These are phyloP conservation scores for Aspergillus nanangensis DNA, from an alignment of 495 filamentous ascomycete genomes.

Conservation along the genomic window DNA sequence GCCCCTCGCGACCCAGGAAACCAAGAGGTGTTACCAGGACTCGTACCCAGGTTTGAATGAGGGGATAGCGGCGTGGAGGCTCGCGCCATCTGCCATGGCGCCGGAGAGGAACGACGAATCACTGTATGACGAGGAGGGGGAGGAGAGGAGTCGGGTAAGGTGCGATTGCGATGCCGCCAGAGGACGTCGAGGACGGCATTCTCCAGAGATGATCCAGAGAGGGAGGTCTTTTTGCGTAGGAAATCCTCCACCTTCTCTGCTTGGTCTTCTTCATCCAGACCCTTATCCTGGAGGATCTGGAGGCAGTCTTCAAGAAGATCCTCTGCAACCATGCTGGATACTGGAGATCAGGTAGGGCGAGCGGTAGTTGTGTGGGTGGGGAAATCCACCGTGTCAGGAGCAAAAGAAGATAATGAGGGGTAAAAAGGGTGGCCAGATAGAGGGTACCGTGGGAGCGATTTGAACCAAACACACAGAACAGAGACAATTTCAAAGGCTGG, in stretches of 20 bases:
- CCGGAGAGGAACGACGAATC: slow-evolving; percentile 84
- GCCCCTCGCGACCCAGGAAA: slow-evolving; percentile 64
- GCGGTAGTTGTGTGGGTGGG: slow-evolving; percentile 6
- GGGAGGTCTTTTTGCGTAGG: slow-evolving; percentile 69
- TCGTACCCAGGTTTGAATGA: slow-evolving; percentile 68
- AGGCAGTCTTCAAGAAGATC: slow-evolving; percentile 87
- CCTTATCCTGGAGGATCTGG: slow-evolving; percentile 76
- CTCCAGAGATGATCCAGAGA: slow-evolving; percentile 76
- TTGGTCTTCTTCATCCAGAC: slow-evolving; percentile 90
- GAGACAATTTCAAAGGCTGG: background rate
- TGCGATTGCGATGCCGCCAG: slow-evolving; percentile 83
- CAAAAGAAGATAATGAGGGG: slow-evolving; percentile 4
- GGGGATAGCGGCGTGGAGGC: slow-evolving; percentile 75
- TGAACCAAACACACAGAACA: too few species aligned
- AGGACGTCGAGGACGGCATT: slow-evolving; percentile 87
- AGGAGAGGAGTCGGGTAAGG: slow-evolving; percentile 67
- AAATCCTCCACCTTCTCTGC: slow-evolving; percentile 88
- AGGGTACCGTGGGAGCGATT: background rate
- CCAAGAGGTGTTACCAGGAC: slow-evolving; percentile 73
- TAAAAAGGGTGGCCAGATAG: slow-evolving; percentile 4
- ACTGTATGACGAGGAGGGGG: slow-evolving; percentile 85
- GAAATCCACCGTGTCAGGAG: slow-evolving; percentile 2
- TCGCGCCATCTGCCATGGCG: slow-evolving; percentile 81
- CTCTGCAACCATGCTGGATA: slow-evolving; percentile 75
- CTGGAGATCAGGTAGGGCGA: slow-evolving; percentile 2